Evolutionary conservation across 2,329 filamentous ascomycete species (phyloP).

Genomic region (Reticulascus tulasneorum): DNA sequence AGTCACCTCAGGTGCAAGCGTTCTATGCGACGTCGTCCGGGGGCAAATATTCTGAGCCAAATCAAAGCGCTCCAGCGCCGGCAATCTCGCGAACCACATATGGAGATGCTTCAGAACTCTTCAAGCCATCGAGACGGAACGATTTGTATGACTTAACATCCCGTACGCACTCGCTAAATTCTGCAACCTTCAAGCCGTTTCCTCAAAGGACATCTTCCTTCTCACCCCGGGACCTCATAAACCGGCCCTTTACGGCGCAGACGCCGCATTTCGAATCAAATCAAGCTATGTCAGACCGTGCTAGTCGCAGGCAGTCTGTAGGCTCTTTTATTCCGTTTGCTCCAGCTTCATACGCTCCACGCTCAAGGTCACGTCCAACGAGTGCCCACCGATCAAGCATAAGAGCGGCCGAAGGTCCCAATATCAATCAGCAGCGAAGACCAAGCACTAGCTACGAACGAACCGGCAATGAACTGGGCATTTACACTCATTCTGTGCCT

Average conservation of each 20-base stretch:
- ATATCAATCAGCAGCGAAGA: conserved; percentile 1
- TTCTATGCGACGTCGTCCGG: conserved; percentile 28
- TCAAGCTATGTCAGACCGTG: no score
- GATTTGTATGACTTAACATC: conserved; percentile 1
- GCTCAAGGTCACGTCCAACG: not conserved
- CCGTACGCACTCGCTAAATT: conserved; percentile 16
- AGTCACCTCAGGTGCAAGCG: conserved; percentile 28
- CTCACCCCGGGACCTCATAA: conserved; percentile 3
- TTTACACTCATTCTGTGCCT: conserved; percentile 4
- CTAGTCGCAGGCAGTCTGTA: conserved; percentile 10
- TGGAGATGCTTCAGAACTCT: conserved; percentile 13
- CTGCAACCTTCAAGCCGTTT: conserved; percentile 11
- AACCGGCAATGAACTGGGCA: conserved; percentile 3
- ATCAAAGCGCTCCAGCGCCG: conserved; percentile 15
- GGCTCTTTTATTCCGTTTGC: conserved; percentile 11
- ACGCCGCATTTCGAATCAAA: conserved; percentile 4
- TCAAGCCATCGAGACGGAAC: conserved; percentile 3
- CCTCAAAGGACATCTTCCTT: conserved; percentile 10
- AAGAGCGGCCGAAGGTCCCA: not conserved
- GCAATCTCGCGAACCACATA: conserved; percentile 7
- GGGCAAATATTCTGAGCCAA: conserved; percentile 4
- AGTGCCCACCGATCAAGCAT: not conserved
- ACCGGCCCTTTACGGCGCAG: not conserved
- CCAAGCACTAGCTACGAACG: conserved; percentile 3
- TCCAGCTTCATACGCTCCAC: conserved; percentile 2